Percentiles rank a stretch among this genome's conserved stretches.
phyloP scores from a whole-genome alignment of 2,329 filamentous ascomycete genomes.

The Fusarium robinianum region DNA sequence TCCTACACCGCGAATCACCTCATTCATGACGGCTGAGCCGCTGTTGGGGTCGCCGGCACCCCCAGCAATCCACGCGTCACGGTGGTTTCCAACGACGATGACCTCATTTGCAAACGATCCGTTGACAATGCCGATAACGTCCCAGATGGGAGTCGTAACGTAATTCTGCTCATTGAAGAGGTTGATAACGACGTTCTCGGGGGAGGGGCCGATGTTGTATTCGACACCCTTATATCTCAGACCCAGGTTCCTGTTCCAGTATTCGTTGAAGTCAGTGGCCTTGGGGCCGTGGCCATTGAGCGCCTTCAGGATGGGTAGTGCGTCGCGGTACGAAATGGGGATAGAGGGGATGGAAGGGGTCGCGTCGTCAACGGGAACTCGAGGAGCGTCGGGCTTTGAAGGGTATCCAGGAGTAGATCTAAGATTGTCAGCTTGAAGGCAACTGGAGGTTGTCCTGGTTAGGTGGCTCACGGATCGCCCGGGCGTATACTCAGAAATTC shows the following conservation, averaged over 20 bases:
- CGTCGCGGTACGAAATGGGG: constrained; percentile 87
- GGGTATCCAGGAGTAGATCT: constrained; percentile 89
- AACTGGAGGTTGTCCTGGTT: background rate
- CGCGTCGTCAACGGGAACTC: constrained; percentile 68
- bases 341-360: constrained; percentile 88
- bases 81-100: constrained; percentile 87
- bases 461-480: constrained; percentile 65
- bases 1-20: constrained; percentile 76
- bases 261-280: constrained; percentile 71
- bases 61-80: constrained; percentile 88
- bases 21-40: constrained; percentile 78
- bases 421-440: constrained; percentile 24
- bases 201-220: constrained; percentile 84
- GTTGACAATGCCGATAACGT: constrained; percentile 91
- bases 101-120: constrained; percentile 85
- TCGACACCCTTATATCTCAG: constrained; percentile 79
- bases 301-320: constrained; percentile 83
- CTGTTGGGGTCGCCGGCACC: constrained; percentile 83
- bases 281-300: constrained; percentile 87
- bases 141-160: constrained; percentile 80
- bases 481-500: constrained; percentile 74
- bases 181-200: constrained; percentile 71
- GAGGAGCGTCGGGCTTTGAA: constrained; percentile 84
- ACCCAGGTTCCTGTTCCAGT: constrained; percentile 72
- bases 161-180: constrained; percentile 82